Conservation (phyloP, 2,329 filamentous ascomycete genomes). For the Hypoxylon rubiginosum region DNA sequence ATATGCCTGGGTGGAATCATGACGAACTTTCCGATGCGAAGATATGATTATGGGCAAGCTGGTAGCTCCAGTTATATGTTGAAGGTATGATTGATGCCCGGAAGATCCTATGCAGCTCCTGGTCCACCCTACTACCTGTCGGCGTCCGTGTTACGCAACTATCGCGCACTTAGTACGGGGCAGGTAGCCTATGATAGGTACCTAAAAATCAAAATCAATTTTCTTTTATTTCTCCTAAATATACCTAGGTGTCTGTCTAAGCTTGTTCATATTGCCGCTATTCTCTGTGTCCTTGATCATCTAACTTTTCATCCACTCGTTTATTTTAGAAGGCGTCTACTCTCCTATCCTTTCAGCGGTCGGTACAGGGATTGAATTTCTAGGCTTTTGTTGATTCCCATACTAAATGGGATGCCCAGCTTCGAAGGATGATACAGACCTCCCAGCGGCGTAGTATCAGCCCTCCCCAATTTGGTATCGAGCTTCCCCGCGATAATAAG, state of each 20-base stretch:
- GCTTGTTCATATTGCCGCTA: neutral
- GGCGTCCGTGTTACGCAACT: too few species aligned
- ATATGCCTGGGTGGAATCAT: constrained; percentile 60
- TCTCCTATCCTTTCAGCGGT: neutral
- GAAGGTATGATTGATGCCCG: neutral
- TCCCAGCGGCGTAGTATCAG: constrained; percentile 19
- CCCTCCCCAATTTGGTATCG: constrained; percentile 34
- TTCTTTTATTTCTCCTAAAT: neutral
- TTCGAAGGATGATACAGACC: constrained; percentile 31
- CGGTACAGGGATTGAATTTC: too few species aligned
- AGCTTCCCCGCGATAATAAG: constrained; percentile 36
- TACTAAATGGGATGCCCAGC: constrained; percentile 12
- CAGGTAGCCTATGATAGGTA: too few species aligned
- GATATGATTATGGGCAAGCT: constrained; percentile 15
- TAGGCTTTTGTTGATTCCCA: constrained; percentile 4
- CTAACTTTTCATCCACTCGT: too few species aligned
- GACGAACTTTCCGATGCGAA: constrained; percentile 20
- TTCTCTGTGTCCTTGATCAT: too few species aligned
- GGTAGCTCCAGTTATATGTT: neutral
- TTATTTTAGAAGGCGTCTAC: too few species aligned
- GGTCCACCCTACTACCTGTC: too few species aligned
- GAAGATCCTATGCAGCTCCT: too few species aligned
- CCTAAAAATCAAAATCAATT: neutral
- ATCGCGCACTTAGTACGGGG: too few species aligned
- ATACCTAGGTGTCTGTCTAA: neutral